A percentile compares a stretch with the other conserved stretches of the same genome.
These are phyloP conservation scores for Gonium pectorale DNA, from an alignment of 139 green algal genomes.

Conservation along the genomic window DNA sequence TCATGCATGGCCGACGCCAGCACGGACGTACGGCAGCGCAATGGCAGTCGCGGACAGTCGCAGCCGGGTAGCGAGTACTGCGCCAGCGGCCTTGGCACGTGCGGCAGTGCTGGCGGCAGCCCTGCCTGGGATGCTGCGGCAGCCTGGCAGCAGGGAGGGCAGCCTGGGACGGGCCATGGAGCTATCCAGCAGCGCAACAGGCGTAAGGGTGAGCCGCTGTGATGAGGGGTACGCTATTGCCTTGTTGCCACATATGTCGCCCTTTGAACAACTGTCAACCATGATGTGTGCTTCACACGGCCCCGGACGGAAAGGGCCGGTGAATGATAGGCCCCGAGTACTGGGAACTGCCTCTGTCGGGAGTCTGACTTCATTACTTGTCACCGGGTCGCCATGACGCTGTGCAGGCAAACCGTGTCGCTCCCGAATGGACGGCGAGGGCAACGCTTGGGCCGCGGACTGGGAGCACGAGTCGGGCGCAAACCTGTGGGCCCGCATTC, in stretches of 20 bases:
- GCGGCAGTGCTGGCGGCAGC: neutral
- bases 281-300: too few species aligned
- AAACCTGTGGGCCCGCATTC: slow-evolving; percentile 2
- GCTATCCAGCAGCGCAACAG: slow-evolving; percentile 18
- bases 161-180: neutral
- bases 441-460: neutral
- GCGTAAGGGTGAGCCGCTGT: slow-evolving; percentile 14
- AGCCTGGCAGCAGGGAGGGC: neutral
- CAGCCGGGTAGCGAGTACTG: neutral
- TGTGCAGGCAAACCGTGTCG: slow-evolving; percentile 27
- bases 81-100: neutral
- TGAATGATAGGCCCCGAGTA: too few species aligned
- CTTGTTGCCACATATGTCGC: neutral
- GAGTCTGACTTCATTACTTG: neutral
- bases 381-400: neutral
- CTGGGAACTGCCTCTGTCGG: too few species aligned
- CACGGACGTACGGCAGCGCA: neutral
- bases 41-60: neutral
- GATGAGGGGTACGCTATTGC: neutral
- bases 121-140: too few species aligned
- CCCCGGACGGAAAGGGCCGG: too few species aligned
- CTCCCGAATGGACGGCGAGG: slow-evolving; percentile 36
- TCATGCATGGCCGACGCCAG: neutral
- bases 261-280: too few species aligned
- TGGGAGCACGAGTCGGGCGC: neutral